phyloP scores from a whole-genome alignment of 2,329 filamentous ascomycete species.

The Diplodia intermedia region DNA sequence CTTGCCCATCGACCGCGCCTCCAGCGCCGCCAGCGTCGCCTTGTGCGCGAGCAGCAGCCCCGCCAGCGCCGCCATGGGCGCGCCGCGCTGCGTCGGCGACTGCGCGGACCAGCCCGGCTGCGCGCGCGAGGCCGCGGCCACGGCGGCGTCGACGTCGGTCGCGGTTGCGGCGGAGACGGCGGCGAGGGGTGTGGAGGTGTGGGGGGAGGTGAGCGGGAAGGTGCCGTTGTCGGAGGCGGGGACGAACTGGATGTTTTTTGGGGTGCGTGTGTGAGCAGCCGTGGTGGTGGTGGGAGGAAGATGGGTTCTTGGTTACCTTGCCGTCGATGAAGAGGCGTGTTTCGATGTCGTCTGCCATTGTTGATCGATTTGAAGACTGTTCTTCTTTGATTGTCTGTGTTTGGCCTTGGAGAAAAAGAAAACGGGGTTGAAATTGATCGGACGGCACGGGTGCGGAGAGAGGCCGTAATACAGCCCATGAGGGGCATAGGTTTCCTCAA shows the following conservation, averaged over 20 bases:
- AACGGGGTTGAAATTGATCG: background rate
- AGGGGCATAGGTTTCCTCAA: background rate
- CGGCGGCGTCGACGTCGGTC: slow-evolving; percentile 40
- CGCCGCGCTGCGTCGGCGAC: slow-evolving; percentile 47
- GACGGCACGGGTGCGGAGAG: background rate
- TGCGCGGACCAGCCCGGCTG: slow-evolving; percentile 46
- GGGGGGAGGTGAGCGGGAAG: slow-evolving; percentile 42
- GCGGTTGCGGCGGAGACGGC: slow-evolving; percentile 37
- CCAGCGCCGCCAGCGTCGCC: slow-evolving; percentile 33
- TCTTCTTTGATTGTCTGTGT: background rate
- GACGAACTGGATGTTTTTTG: slow-evolving; percentile 37
- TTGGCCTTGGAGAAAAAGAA: background rate
- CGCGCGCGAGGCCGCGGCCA: slow-evolving; percentile 39
- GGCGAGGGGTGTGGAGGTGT: slow-evolving; percentile 40
- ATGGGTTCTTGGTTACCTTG: background rate
- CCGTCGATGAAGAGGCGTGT: slow-evolving; percentile 30
- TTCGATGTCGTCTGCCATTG: slow-evolving; percentile 19
- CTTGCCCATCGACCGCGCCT: slow-evolving; percentile 31
- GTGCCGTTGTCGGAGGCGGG: slow-evolving; percentile 40
- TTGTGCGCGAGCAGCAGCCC: slow-evolving; percentile 36
- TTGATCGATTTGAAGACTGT: background rate
- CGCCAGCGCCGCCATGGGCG: slow-evolving; percentile 55
- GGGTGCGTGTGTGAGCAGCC: slow-evolving; percentile 34
- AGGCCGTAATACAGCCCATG: background rate
- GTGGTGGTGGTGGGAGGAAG: background rate